Evolutionary conservation across 192 early-diverging fungal genomes (phyloP).

Genomic region (Podila horticola): DNA sequence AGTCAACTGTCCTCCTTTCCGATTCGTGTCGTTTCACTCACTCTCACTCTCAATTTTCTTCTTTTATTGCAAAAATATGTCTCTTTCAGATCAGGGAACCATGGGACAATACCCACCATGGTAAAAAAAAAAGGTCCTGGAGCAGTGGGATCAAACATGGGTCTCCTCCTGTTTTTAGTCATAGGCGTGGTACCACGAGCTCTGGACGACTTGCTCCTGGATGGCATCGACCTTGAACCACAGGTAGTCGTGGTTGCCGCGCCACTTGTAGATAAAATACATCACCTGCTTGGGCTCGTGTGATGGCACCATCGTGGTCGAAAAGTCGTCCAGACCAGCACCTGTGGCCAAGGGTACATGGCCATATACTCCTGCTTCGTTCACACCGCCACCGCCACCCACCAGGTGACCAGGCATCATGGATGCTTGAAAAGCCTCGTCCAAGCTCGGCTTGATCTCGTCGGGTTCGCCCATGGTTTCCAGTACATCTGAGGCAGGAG

Average conservation of each 20-base stretch:
- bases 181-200: conserved; percentile 49
- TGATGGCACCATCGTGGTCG: conserved; percentile 47
- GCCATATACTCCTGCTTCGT: background rate
- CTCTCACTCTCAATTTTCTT: no score
- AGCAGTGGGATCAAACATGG: no score
- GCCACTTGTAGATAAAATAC: conserved; percentile 53
- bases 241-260: conserved; percentile 54
- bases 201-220: conserved; percentile 56
- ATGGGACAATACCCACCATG: no score
- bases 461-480: conserved; percentile 59
- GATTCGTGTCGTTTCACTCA: no score
- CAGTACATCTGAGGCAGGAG: conserved; percentile 54
- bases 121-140: no score
- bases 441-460: conserved; percentile 54
- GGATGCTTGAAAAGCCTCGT: conserved; percentile 25
- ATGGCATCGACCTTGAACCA: conserved; percentile 57
- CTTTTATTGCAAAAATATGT: no score
- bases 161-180: conserved; percentile 12
- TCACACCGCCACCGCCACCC: conserved; percentile 8
- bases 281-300: conserved; percentile 15
- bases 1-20: no score
- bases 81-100: no score
- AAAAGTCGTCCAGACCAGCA: conserved; percentile 28
- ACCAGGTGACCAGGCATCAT: conserved; percentile 36
- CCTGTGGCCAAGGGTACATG: conserved; percentile 12